These are phyloP conservation scores for Hypholoma fasciculare DNA, from an alignment of 768 basidiomycete species.

Conservation along the genomic window DNA sequence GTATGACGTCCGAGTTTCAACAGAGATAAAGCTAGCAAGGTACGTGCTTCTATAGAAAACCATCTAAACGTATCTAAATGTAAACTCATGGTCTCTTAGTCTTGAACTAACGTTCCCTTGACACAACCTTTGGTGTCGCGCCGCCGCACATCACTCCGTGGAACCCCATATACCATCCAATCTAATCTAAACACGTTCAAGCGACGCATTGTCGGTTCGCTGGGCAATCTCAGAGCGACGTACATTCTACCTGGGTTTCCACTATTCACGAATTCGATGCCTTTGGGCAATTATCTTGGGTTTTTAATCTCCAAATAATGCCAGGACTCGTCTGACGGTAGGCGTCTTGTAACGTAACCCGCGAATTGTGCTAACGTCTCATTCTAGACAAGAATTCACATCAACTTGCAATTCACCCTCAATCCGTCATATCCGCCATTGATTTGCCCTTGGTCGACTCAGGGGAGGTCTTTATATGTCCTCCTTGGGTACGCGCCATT, in stretches of 20 bases:
- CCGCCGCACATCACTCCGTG: conserved; percentile 33
- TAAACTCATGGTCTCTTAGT: conserved; percentile 17
- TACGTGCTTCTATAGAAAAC: conserved; percentile 2
- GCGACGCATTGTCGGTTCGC: background rate
- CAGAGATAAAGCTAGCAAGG: conserved; percentile 38
- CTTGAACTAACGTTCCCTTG: conserved; percentile 38
- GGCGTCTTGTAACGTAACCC: background rate
- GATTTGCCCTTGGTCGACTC: conserved; percentile 34
- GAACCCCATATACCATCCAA: conserved; percentile 12
- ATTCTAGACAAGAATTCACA: conserved; percentile 35
- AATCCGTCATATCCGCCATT: conserved; percentile 37
- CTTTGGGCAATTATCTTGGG: conserved; percentile 35
- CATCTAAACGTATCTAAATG: background rate
- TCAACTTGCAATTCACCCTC: conserved; percentile 38
- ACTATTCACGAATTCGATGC: conserved; percentile 34
- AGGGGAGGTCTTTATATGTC: conserved; percentile 38
- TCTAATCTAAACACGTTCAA: background rate
- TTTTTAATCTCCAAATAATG: conserved; percentile 34
- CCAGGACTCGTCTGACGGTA: conserved; percentile 32
- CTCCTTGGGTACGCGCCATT: conserved; percentile 36
- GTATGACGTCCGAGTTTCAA: conserved; percentile 42
- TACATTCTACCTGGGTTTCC: conserved; percentile 34
- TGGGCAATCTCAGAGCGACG: conserved; percentile 31
- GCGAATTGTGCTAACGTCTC: background rate
- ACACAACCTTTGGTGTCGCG: conserved; percentile 31